phyloP scores from a whole-genome alignment of 805 yeast species.

The Sugiyamaella boreocaroliniensis region DNA sequence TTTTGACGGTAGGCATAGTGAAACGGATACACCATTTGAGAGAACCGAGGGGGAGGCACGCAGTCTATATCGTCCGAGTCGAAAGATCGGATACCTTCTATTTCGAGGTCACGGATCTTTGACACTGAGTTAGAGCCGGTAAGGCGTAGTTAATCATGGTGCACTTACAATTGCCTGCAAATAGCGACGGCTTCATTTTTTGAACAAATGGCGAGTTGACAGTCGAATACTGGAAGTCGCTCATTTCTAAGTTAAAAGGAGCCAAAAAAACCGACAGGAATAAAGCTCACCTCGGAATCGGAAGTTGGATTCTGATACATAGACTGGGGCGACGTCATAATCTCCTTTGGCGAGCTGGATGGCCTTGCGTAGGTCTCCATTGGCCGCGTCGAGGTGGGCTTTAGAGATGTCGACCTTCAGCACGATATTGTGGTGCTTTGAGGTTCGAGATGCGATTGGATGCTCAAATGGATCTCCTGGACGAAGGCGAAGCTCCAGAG shows the following conservation, averaged over 20 bases:
- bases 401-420: slow-evolving; percentile 30
- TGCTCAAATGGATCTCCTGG: slow-evolving; percentile 39
- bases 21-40: slow-evolving; percentile 69
- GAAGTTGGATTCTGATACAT: slow-evolving; percentile 59
- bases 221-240: slow-evolving; percentile 76
- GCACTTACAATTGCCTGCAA: slow-evolving; percentile 35
- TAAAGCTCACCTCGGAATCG: slow-evolving; percentile 48
- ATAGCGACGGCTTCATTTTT: slow-evolving; percentile 37
- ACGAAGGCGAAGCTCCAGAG: slow-evolving; percentile 32
- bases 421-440: slow-evolving; percentile 26
- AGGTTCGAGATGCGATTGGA: slow-evolving; percentile 37
- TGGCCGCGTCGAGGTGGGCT: slow-evolving; percentile 21
- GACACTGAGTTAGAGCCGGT: slow-evolving; percentile 4
- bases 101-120: slow-evolving; percentile 36
- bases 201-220: slow-evolving; percentile 47
- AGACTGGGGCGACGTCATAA: slow-evolving; percentile 53
- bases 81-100: slow-evolving; percentile 19
- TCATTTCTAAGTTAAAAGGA: slow-evolving; percentile 43
- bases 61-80: slow-evolving; percentile 45
- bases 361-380: slow-evolving; percentile 50
- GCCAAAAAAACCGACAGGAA: background rate
- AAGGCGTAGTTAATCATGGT: too few relatives aligned
- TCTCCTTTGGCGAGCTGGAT: slow-evolving; percentile 50
- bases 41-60: slow-evolving; percentile 82
- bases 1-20: slow-evolving; percentile 73